Percentiles rank a stretch among this genome's conserved stretches.
Evolutionary conservation across 805 yeast species (phyloP).

Genomic region (Candida verbasci): DNA sequence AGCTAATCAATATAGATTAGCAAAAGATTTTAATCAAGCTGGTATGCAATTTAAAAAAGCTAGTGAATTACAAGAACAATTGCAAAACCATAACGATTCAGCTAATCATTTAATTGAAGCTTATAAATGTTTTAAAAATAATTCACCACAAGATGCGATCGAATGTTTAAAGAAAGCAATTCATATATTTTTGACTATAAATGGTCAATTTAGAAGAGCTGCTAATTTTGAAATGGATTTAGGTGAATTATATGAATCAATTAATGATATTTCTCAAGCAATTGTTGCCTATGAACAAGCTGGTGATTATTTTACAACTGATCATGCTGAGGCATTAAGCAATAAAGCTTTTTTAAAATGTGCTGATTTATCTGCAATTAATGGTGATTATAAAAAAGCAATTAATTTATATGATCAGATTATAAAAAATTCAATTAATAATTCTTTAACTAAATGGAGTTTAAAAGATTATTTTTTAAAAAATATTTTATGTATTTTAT

Average conservation of each 20-base stretch:
- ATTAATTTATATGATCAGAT: conserved; percentile 72
- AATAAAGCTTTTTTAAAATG: conserved; percentile 84
- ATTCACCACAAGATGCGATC: conserved; percentile 74
- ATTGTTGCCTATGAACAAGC: conserved; percentile 81
- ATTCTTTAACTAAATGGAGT: conserved; percentile 80
- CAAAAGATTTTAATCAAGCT: conserved; percentile 67
- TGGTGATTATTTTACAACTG: conserved; percentile 93
- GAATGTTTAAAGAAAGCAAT: conserved; percentile 73
- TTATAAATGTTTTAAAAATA: conserved; percentile 75
- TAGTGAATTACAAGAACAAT: conserved; percentile 69
- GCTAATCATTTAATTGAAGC: conserved; percentile 89
- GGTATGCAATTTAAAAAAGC: conserved; percentile 85
- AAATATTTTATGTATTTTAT: conserved; percentile 76
- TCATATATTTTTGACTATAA: conserved; percentile 68
- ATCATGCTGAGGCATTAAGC: conserved; percentile 86
- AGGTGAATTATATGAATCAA: conserved; percentile 77
- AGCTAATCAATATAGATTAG: conserved; percentile 81
- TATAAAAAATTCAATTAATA: conserved; percentile 70
- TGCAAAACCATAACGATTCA: conserved; percentile 82
- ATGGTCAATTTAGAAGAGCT: conserved; percentile 95
- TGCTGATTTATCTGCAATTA: conserved; percentile 76
- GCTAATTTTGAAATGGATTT: conserved; percentile 91
- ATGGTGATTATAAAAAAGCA: conserved; percentile 71
- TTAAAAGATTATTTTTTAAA: conserved; percentile 88
- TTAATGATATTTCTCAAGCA: conserved; percentile 66